phyloP scores from a whole-genome alignment of 495 filamentous ascomycete species.

The Neurospora sp. region DNA sequence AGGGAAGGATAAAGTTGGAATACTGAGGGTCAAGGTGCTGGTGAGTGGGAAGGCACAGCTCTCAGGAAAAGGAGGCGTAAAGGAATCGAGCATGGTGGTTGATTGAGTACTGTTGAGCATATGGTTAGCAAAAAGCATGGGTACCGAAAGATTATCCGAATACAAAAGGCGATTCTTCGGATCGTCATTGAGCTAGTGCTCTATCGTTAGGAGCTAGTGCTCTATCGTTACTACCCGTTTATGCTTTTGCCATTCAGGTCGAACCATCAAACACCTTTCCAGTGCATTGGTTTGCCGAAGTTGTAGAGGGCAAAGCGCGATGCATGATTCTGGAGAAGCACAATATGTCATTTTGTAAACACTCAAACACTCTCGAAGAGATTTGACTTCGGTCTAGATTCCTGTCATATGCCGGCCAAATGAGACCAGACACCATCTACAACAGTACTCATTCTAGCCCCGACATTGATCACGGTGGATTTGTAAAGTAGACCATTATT shows the following conservation, averaged over 20 bases:
- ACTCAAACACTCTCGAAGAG: neutral
- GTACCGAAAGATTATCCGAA: neutral
- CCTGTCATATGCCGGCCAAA: neutral
- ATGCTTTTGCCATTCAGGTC: neutral
- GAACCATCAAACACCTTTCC: neutral
- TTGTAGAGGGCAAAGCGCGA: neutral
- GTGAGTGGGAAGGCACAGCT: too few relatives aligned
- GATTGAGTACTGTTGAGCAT: neutral
- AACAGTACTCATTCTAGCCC: neutral
- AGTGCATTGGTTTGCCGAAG: neutral
- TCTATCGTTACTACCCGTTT: neutral
- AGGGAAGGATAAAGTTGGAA: neutral
- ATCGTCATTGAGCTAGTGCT: neutral
- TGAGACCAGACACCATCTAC: neutral
- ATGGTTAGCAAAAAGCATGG: neutral
- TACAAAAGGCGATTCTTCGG: neutral
- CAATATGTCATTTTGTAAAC: neutral
- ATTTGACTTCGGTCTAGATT: neutral
- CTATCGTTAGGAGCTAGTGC: neutral
- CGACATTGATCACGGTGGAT: neutral
- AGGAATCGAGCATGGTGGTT: neutral
- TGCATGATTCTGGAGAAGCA: neutral
- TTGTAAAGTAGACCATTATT: neutral
- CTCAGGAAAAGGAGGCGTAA: neutral
- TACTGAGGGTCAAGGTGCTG: neutral